phyloP scores from a whole-genome alignment of 257 asterid species.

The Solanum pimpinellifolium region DNA sequence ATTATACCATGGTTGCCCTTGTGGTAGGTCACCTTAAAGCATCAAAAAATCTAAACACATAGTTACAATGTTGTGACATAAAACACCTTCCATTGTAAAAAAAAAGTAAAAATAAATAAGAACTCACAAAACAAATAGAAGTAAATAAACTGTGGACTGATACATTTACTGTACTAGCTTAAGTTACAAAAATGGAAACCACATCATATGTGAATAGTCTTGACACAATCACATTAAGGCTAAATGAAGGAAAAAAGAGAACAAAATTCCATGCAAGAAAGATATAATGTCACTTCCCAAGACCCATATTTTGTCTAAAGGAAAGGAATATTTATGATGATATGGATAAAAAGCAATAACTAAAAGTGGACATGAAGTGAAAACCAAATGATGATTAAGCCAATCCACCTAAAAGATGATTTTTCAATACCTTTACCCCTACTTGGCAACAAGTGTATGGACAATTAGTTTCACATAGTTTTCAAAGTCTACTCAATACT shows the following conservation, averaged over 20 bases:
- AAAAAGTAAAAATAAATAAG: too few relatives aligned
- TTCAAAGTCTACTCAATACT: background rate
- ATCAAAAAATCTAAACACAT: background rate
- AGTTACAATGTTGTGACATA: background rate
- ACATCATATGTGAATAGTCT: background rate
- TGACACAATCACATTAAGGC: background rate
- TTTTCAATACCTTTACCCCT: background rate
- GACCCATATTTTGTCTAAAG: background rate
- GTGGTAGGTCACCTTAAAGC: background rate
- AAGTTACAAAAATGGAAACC: background rate
- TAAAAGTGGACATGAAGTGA: slow-evolving; percentile 2
- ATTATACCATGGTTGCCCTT: background rate
- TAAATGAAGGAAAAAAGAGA: background rate
- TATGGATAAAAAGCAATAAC: slow-evolving; percentile 3
- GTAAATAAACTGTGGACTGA: background rate
- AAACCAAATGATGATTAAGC: slow-evolving; percentile 5
- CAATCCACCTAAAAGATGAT: slow-evolving; percentile 1
- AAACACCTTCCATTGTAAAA: background rate
- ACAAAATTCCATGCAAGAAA: background rate
- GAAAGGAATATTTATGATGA: slow-evolving; percentile 7
- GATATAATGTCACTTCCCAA: background rate
- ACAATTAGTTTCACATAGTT: background rate
- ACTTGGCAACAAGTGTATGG: background rate
- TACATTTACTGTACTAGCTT: background rate
- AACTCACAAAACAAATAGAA: background rate